Base-by-base conservation (phyloP, 495 filamentous ascomycete genomes). In the Hypomontagnella monticulosa region DNA sequence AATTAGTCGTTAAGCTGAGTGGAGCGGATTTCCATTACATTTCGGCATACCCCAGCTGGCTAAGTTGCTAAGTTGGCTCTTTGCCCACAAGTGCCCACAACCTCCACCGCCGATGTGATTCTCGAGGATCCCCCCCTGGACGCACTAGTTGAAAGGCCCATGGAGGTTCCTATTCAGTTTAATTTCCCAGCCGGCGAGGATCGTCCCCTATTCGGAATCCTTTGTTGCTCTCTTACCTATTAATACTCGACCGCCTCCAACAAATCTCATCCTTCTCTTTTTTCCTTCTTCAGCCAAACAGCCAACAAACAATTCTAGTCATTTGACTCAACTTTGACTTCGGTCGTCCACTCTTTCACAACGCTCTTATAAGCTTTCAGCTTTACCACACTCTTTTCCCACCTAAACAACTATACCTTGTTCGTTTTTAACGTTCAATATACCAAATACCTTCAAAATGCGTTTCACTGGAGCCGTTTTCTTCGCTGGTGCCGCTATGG, bases 301-400 rank as follows among this genome's bases (percentile, higher is more conserved):
- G 79, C 78, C 83, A 83, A 81, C 75, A 76, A 71, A 76, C 76
- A 65, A 75, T 70, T 73, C 72, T 75, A 76, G 73, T 75, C 69
- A 57, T 72, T 77, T 75, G 69, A 74, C 75, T 76, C 77, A 73
- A 61, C 71, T 51, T 82, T 81, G 82, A 82, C 83, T 82, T 85
- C 80, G 82, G 83, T 84, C 81, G 82, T 85, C 83, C 83, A 86
- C 72, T 84, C 82, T 84, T 84, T 81, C 67, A 71, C 72, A 77
- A 74, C 76, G 52, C 55, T 67, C 57, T 69, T 66, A 58, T 75
- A 74, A 78, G 72, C 75, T 76, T 77, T 61, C 58, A 71, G 79
- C 78, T 83, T 78, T 67, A 53, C 33, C 52, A 71, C 73, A 70
- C 54, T 75, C 75, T 79, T 77, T 79, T 68, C 54, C 69, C 65